Percentiles rank a stretch among this genome's conserved stretches.
Evolutionary conservation across 768 basidiomycete species (phyloP).

Genomic region (Suillus cothurnatus): DNA sequence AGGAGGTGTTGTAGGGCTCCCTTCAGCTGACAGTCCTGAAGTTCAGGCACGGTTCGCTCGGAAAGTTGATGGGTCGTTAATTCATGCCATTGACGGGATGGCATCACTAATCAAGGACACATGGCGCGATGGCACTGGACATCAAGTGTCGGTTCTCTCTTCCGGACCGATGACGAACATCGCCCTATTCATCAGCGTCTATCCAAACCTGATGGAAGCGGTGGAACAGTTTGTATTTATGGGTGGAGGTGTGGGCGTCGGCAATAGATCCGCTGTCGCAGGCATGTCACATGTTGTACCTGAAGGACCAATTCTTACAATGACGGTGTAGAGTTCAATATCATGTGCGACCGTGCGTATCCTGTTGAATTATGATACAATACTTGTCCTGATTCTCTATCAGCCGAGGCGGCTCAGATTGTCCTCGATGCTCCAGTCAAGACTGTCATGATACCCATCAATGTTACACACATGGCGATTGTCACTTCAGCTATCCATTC

Average conservation of each 20-base stretch:
- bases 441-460: conserved; percentile 79
- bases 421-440: conserved; percentile 72
- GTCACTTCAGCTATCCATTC: conserved; percentile 58
- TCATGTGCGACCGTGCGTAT: conserved; percentile 77
- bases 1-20: conserved; percentile 81
- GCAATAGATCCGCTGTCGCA: conserved; percentile 78
- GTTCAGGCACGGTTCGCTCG: conserved; percentile 54
- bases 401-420: conserved; percentile 84
- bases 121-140: conserved; percentile 61
- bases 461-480: conserved; percentile 86
- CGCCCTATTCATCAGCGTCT: conserved; percentile 61
- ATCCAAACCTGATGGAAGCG: conserved; percentile 53
- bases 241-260: conserved; percentile 88
- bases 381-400: neutral
- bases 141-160: conserved; percentile 69
- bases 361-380: neutral
- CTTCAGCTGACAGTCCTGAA: conserved; percentile 45
- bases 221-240: conserved; percentile 66
- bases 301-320: neutral
- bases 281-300: conserved; percentile 36
- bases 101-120: conserved; percentile 50
- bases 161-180: conserved; percentile 88
- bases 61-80: conserved; percentile 40
- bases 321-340: conserved; percentile 65
- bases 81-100: conserved; percentile 73